Base-by-base conservation (phyloP, 2,329 filamentous ascomycete species). In the Xylaria sp. region DNA sequence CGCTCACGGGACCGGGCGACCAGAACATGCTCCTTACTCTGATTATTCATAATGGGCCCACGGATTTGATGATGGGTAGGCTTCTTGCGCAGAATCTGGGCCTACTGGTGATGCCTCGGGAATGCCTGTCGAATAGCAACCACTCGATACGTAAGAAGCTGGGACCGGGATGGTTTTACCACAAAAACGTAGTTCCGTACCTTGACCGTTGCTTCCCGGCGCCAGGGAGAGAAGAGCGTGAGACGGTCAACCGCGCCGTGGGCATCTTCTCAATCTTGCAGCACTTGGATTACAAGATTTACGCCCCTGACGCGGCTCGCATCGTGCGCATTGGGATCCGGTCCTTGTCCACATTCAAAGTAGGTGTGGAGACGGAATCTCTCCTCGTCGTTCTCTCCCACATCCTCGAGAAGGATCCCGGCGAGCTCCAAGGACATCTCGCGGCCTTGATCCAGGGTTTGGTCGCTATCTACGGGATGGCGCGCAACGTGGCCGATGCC, bases 321-420 rank as follows among this genome's bases (percentile, higher is more conserved):
- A 80, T 89, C 6, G 78, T 87, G 2, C 83, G 85, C 9, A 79
- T 88, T 18, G 81, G 85, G 6, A 83, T 89, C 39, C 82, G 82
- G 0, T 81, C 83, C 0, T 78, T 87, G 6, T 81, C 82, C 64
- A 84, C 79, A 20, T 78, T 83, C 9, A 79, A 80, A 3, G 69
- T 78, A 13, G 81, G 81, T 4, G 75, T 79, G 1, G 86, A 88
- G 67, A 82, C 83, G 15, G 79, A 83, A 48, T 81, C 83, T 0
- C 85, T 86, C 0, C 80, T 89, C 2, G 78, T 80, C 20, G 82
- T 88, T 3, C 78, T 89, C 36, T 80, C 83, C 60, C 79, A 81
- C 39, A 81, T 87, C n/a, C 79, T 88, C 6, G 75, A 80, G 43
- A 78, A 84, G 64, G 81, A 85, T 1, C 80, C 86, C 0, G 80